Evolutionary conservation across 2,329 filamentous ascomycete species (phyloP).

Genomic region (Neofusicoccum laricinum): DNA sequence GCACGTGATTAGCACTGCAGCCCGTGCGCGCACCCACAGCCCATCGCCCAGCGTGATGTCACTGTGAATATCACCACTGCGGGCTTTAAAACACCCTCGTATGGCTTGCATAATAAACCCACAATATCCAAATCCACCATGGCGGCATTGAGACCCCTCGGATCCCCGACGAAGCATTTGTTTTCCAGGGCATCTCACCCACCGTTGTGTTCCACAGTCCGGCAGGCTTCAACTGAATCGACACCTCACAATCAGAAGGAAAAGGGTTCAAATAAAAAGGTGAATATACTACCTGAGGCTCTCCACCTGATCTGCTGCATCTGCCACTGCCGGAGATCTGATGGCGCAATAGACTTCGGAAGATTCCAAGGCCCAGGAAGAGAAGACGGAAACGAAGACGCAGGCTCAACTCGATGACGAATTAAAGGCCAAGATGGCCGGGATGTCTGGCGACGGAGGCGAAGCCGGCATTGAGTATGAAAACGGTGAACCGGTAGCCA

Average conservation of each 20-base stretch:
- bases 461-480: conserved; percentile 72
- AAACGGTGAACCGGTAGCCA: conserved; percentile 66
- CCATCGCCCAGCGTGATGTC: not conserved
- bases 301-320: no score
- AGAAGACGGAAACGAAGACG: not conserved
- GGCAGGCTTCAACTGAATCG: not conserved
- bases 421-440: conserved; percentile 62
- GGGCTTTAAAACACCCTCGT: no score
- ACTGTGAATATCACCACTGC: not conserved
- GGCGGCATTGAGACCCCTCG: not conserved
- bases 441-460: conserved; percentile 67
- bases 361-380: not conserved
- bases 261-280: not conserved
- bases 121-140: not conserved
- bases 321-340: not conserved
- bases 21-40: not conserved
- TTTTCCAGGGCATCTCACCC: not conserved
- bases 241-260: not conserved
- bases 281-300: not conserved
- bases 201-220: not conserved
- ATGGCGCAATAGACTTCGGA: not conserved
- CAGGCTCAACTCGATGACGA: conserved; percentile 65
- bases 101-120: no score
- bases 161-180: not conserved
- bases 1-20: not conserved